Conservation (phyloP, 2,329 filamentous ascomycete species). For the Aspergillus cejpii region DNA sequence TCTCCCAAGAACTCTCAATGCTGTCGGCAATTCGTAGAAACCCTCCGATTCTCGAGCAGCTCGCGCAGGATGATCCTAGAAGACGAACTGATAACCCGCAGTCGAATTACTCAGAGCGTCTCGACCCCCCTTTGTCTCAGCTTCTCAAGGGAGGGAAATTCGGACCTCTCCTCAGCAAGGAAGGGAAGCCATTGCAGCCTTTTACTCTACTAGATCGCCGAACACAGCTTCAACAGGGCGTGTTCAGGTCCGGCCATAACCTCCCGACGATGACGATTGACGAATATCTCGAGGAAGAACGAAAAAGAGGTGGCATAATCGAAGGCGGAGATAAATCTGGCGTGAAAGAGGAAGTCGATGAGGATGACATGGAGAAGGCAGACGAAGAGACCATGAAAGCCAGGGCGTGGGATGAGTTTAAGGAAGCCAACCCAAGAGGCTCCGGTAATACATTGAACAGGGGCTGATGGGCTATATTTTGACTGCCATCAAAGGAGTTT, state of each 20-base stretch:
- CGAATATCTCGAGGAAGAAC: constrained; percentile 92
- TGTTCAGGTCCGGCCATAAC: constrained; percentile 87
- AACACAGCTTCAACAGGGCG: constrained; percentile 66
- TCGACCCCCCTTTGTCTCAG: constrained; percentile 59
- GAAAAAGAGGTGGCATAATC: constrained; percentile 74
- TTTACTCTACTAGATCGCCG: constrained; percentile 79
- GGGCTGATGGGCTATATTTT: constrained; percentile 27
- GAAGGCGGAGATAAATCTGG: constrained; percentile 75
- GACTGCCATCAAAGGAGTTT: not conserved
- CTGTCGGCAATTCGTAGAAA: constrained; percentile 61
- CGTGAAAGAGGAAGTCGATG: constrained; percentile 65
- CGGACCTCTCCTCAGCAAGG: constrained; percentile 67
- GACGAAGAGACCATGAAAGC: constrained; percentile 92
- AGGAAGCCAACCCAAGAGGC: constrained; percentile 74
- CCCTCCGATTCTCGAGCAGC: constrained; percentile 37
- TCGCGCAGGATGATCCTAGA: constrained; percentile 33
- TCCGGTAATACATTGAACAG: constrained; percentile 47
- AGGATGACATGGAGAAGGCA: constrained; percentile 81
- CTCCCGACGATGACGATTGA: constrained; percentile 97
- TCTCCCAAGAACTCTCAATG: constrained; percentile 78
- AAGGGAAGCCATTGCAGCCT: constrained; percentile 80
- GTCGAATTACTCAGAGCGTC: constrained; percentile 61
- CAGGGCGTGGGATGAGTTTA: constrained; percentile 89
- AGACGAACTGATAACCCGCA: constrained; percentile 45
- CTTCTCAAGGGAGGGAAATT: constrained; percentile 43